These are phyloP conservation scores for Ceratobasidium sp. DNA, from an alignment of 1,284 basidiomycete species.

Conservation along the genomic window DNA sequence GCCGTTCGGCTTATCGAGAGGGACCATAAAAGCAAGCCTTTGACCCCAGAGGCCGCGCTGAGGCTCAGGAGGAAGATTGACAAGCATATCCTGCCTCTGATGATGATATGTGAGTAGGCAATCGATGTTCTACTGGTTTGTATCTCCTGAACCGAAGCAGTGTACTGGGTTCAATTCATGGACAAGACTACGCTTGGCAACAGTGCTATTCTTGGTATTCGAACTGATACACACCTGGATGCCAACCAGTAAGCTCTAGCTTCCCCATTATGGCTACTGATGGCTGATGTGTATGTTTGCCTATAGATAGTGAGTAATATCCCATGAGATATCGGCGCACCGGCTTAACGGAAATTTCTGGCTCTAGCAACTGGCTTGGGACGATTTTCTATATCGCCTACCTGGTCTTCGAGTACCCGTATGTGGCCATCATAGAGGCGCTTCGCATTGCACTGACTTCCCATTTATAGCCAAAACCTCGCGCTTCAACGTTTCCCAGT, in stretches of 20 bases:
- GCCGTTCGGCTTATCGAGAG: constrained; percentile 23
- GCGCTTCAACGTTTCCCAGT: constrained; percentile 55
- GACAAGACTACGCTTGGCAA: constrained; percentile 51
- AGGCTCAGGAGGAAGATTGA: constrained; percentile 54
- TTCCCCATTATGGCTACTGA: neutral
- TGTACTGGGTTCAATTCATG: constrained; percentile 54
- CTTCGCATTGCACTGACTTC: neutral
- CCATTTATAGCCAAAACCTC: constrained; percentile 29
- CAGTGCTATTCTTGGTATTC: constrained; percentile 54
- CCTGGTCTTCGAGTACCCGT: constrained; percentile 56
- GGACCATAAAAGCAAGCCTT: constrained; percentile 8
- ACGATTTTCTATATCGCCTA: constrained; percentile 59
- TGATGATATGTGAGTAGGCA: constrained; percentile 53
- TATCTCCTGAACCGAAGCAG: constrained; percentile 4
- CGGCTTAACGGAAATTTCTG: neutral
- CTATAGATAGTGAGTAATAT: constrained; percentile 37
- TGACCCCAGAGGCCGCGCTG: constrained; percentile 50
- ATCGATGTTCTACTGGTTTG: neutral
- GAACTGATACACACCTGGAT: constrained; percentile 54
- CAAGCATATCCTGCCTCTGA: constrained; percentile 53
- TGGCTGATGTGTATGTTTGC: neutral
- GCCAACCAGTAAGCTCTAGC: constrained; percentile 51
- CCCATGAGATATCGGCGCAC: too few species aligned
- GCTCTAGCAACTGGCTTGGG: constrained; percentile 53
- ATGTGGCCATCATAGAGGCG: constrained; percentile 31